phyloP scores from a whole-genome alignment of 2,329 filamentous ascomycete species.

The Diaporthe sp. region DNA sequence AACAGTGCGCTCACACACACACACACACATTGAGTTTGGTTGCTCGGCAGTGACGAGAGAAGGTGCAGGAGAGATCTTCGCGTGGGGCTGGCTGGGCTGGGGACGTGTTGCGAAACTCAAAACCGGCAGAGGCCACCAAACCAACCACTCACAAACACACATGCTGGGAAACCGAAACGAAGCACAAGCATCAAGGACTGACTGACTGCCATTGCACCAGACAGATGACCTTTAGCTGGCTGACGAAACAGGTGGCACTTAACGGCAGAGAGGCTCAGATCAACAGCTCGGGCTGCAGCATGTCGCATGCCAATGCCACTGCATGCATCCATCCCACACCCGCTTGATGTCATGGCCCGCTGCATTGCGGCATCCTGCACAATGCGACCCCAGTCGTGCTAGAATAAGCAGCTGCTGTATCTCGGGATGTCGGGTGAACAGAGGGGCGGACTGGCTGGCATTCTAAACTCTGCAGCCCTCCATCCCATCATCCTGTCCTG shows the following conservation, averaged over 20 bases:
- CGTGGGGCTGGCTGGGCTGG: background rate
- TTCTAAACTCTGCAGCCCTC: background rate
- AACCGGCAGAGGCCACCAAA: background rate
- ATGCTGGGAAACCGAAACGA: background rate
- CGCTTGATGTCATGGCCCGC: conserved; percentile 22
- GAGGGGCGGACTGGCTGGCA: background rate
- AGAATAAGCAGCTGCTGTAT: background rate
- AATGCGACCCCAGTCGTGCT: background rate
- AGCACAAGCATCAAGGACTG: background rate
- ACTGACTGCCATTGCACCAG: background rate
- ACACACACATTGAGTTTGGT: background rate
- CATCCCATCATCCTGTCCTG: background rate
- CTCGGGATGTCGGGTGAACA: conserved; percentile 14
- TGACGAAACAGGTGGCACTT: background rate
- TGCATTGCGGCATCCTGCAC: background rate
- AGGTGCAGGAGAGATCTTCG: background rate
- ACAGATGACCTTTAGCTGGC: background rate
- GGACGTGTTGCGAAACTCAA: conserved; percentile 12
- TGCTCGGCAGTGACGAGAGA: conserved; percentile 5
- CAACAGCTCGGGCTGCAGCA: background rate
- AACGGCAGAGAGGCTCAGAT: background rate
- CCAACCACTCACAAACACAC: background rate
- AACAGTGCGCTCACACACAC: too few species aligned
- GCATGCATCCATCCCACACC: conserved; percentile 9
- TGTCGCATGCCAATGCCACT: background rate